Base-by-base conservation (phyloP, 2,329 filamentous ascomycete genomes). In the Colletotrichum sansevieriae region DNA sequence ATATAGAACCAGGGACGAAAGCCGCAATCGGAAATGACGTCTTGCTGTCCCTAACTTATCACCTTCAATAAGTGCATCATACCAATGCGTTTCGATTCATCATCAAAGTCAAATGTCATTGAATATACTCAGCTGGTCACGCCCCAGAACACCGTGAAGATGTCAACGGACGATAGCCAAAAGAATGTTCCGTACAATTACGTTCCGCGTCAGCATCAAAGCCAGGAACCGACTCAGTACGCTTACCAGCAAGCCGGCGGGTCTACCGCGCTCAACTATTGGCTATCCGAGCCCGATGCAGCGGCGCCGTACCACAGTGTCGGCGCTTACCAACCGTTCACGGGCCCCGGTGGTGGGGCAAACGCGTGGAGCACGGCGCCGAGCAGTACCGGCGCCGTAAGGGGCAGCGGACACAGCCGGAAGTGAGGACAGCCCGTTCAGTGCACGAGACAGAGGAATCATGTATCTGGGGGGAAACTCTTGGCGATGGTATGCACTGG, bases 321-420 rank as follows among this genome's bases (percentile, higher is more conserved):
- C 29, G 51, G 52, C 15, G 29, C 37, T 4, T 69, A 56, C 49
- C 55, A 41, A 12, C 41, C 49, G 15, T n/a, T 2, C 12, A 5
- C 61, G 20, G 18, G 39, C 25, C 49, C 62, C 54, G 62, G n/a
- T 9, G 15, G 55, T 44, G 41, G 43, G 13, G 56, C 62, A 2
- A 29, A 11, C 25, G 7, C 7, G 44, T 18, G 57, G 67, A 33
- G 52, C 13, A 13, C 35, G 13, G 57, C 20, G 4, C 52, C 52
- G 44, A 58, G 67, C 44, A 59, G 25, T 33, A 59, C 37, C 39
- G 67, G 67, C 12, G 63, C 67, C 8, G 63, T 49, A 12, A n/a
- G 20, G 43, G 63, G 51, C n/a, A 70, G 67, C 44, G 58, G 41
- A 3, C 51, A 58, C 20, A 33, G 51, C 35, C 22, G 41, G 7